Base-by-base conservation (phyloP, 306 rosid genomes). In the Castanea crenata region DNA sequence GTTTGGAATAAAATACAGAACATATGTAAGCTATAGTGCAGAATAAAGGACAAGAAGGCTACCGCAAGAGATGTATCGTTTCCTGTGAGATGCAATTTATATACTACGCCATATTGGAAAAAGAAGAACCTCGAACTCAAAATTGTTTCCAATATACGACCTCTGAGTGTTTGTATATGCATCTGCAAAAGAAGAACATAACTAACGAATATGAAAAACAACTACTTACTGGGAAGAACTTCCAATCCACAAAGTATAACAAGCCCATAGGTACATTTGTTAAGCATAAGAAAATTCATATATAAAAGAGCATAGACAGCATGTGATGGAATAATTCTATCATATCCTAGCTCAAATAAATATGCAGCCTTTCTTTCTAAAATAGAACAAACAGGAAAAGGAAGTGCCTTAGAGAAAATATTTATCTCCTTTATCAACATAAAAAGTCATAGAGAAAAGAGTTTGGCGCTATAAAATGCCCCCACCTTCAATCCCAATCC, bases 121-220 rank as follows among this genome's bases (percentile, higher is more conserved):
- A 90, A 0, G 21, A 93, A 74, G 88, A 95, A 95, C 84, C 99
- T 93, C 76, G 81, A 41, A 78, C 97, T 95, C 87, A 95, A 88
- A 84, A 93, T 85, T 52, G 99, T 91, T 86, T 95, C 99, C 87
- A 95, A 82, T 75, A 95, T 88, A 78, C 97, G 96, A 71, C 99
- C 98, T 83, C 99, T 87, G 74, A 84, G 55, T 55, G 96, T 95
- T 83, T 93, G 97, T 79, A 95, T 91, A 71, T 93, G 99, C 81
- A 84, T 75, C 99, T 93, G 80, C 79, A 82, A 32, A 75, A 83
- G 80, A 78, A 64, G 64, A 54, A 83, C 52, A 27, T 59, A 21
- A 76, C 73, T 71, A 72, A 64, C 21, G 46, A 79, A 83, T 14
- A 61, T 31, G 57, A 73, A 76, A 34, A 18, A 25, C 18, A 44